These are phyloP conservation scores for Aspergillus carbonarius DNA, from an alignment of 2,329 filamentous ascomycete genomes.

Conservation along the genomic window DNA sequence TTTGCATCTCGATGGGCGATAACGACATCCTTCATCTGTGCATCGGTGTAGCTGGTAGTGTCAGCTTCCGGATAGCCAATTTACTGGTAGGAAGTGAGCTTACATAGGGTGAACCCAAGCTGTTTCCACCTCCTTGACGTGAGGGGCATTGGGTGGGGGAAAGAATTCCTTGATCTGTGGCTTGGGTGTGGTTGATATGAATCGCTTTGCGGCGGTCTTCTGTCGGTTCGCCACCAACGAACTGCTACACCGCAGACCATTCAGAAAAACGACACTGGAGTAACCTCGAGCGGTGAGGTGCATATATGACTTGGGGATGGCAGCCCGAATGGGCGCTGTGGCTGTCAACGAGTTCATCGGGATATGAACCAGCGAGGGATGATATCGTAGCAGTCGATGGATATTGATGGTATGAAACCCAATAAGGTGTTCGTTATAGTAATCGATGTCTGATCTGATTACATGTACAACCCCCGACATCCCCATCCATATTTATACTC, in stretches of 20 bases:
- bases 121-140: conserved; percentile 62
- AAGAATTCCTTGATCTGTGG: conserved; percentile 54
- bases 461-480: neutral
- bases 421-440: neutral
- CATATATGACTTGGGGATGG: conserved; percentile 27
- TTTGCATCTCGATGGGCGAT: conserved; percentile 75
- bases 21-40: conserved; percentile 72
- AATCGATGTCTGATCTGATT: neutral
- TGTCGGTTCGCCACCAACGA: conserved; percentile 18
- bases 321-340: conserved; percentile 29
- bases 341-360: conserved; percentile 32
- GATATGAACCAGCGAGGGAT: neutral
- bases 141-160: conserved; percentile 56
- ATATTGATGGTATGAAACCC: neutral
- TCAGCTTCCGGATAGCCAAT: conserved; percentile 14
- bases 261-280: conserved; percentile 22
- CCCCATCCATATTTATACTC: neutral
- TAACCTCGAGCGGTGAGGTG: conserved; percentile 26
- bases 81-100: conserved; percentile 8
- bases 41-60: conserved; percentile 61
- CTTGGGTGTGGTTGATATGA: conserved; percentile 41
- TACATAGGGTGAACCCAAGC: conserved; percentile 68
- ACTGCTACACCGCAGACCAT: conserved; percentile 24
- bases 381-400: neutral
- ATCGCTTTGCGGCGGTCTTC: conserved; percentile 24